Evolutionary conservation across 2,329 filamentous ascomycete species (phyloP).

Genomic region (Alternaria arbusti): DNA sequence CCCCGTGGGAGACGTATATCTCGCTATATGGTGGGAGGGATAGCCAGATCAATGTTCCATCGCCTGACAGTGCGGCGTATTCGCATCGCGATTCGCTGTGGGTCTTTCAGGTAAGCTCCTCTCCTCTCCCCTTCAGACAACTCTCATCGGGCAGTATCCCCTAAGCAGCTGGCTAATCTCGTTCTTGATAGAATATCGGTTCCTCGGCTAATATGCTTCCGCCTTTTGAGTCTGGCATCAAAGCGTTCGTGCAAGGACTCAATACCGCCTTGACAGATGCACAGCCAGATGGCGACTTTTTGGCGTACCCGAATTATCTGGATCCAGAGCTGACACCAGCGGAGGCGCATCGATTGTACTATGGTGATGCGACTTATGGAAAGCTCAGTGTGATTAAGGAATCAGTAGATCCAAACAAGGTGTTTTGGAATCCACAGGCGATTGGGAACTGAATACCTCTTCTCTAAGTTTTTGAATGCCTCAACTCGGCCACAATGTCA

Average conservation of each 20-base stretch:
- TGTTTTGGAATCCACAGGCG: conserved; percentile 11
- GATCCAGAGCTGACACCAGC: conserved; percentile 7
- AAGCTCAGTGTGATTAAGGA: conserved; percentile 1
- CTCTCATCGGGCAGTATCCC: not conserved
- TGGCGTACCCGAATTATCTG: conserved; percentile 9
- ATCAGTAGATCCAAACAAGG: not conserved
- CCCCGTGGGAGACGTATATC: conserved; percentile 1
- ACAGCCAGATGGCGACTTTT: conserved; percentile 7
- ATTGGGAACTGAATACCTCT: not conserved
- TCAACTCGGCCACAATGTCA: not conserved
- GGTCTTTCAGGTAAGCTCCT: conserved; percentile 8
- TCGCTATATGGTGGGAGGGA: conserved; percentile 6
- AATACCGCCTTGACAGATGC: conserved; percentile 2
- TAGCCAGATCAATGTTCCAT: conserved; percentile 7
- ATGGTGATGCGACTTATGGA: not conserved
- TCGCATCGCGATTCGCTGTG: conserved; percentile 6
- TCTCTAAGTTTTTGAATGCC: not conserved
- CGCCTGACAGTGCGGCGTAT: not conserved
- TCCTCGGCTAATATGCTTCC: conserved; percentile 1
- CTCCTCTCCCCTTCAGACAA: not conserved
- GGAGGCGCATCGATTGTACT: conserved; percentile 5
- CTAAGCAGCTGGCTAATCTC: not conserved
- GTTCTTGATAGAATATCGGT: not conserved
- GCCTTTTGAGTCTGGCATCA: conserved; percentile 1
- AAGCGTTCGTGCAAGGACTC: conserved; percentile 3